phyloP scores from a whole-genome alignment of 1,139 yeast species.

The Zygosaccharomyces sapae region DNA sequence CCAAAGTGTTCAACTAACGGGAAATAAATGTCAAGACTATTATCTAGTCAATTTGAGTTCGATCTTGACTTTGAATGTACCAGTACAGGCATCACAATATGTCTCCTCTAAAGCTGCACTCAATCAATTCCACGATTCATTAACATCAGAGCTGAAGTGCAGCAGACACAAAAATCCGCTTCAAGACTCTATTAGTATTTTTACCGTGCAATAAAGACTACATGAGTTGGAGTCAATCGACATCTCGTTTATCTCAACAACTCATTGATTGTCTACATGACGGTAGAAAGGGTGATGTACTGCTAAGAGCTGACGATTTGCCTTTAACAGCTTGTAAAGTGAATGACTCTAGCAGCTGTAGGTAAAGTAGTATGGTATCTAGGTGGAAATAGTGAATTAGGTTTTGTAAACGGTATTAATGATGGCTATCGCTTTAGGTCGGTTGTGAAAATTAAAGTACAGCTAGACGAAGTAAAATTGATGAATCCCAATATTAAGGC shows the following conservation, averaged over 20 bases:
- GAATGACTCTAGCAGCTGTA: conserved; percentile 6
- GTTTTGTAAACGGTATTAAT: not conserved
- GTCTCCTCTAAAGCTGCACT: conserved; percentile 26
- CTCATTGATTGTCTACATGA: conserved; percentile 9
- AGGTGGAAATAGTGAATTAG: conserved; percentile 7
- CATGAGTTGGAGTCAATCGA: conserved; percentile 24
- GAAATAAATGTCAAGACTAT: conserved; percentile 7
- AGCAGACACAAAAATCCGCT: not conserved
- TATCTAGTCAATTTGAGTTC: conserved; percentile 20
- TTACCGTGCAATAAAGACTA: conserved; percentile 13
- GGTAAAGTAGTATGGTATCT: conserved; percentile 3
- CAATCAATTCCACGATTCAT: conserved; percentile 28
- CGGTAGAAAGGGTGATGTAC: conserved; percentile 13
- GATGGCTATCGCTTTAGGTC: not conserved
- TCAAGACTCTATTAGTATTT: conserved; percentile 18
- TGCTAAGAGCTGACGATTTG: conserved; percentile 3
- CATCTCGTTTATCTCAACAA: conserved; percentile 9
- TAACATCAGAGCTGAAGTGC: conserved; percentile 22
- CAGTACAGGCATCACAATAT: conserved; percentile 15
- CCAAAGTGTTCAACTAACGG: conserved; percentile 9
- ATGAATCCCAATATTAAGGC: conserved; percentile 8
- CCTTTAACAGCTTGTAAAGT: conserved; percentile 3
- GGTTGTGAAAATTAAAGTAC: not conserved
- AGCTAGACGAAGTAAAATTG: not conserved
- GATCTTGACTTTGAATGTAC: conserved; percentile 13